Base-by-base conservation (phyloP, 352 stramenopile species). In the Phytophthora tubulina region DNA sequence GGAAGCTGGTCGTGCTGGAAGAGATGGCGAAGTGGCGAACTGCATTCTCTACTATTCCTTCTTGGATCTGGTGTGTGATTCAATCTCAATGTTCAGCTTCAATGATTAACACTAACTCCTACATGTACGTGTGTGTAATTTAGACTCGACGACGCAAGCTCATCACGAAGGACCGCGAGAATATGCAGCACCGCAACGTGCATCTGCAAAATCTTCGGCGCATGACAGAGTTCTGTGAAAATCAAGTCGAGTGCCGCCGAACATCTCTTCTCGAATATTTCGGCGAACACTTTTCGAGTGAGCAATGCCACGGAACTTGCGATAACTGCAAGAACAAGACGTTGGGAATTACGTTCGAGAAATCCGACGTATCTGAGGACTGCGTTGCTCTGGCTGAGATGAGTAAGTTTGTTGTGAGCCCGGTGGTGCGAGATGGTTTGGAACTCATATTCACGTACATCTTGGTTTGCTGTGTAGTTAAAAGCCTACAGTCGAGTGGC, bases 41-140 rank as follows among this genome's bases (percentile, higher is more conserved):
- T 96, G 90, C 48, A 94, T 96, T 57, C 75, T 96, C 11, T 96
- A 96, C 59, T 96, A 96, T 76, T 95, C 90, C 0, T 96, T 92
- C 53, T 46, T 79, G 45, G 90, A 96, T 71, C 54, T 95, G 79
- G 88, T 95, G 45, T 54, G 79, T 60, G 56, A 33, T 14, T 56
- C 9, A 33, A 58, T 6, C 30, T 30, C 11, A 14, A 41, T 33
- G 11, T 35, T 38, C 36, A 17, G 36, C 27, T 57, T 50, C 14
- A 15, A 42, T 15, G 48, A 33, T 31, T 61, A 33, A 7, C 17
- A 17, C 55, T 72, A n/a, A 60, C 44, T n/a, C 6, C 14, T 11
- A 7, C 21, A 27, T 27, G 21, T 30, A 4, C 39, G 9, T 45
- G 27, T 72, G 41, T 17, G 35, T 33, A 52, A 27, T 27, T 57